phyloP scores from a whole-genome alignment of 1,139 yeast species.

The Yamadazyma diospyri region DNA sequence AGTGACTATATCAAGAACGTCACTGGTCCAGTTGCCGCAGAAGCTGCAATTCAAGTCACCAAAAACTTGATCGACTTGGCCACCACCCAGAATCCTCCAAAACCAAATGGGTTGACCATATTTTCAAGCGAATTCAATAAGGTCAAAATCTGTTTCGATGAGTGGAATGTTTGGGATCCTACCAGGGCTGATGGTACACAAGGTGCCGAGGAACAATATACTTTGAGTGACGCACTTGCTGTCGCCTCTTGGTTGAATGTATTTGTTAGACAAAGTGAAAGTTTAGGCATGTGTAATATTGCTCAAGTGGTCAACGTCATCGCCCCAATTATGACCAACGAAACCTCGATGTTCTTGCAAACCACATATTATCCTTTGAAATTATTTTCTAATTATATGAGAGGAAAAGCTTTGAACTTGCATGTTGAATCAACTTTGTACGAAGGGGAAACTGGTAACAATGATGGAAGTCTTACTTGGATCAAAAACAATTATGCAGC shows the following conservation, averaged over 20 bases:
- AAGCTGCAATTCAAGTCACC: slow-evolving; percentile 24
- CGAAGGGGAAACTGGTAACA: slow-evolving; percentile 21
- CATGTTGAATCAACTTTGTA: slow-evolving; percentile 24
- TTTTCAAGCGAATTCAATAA: slow-evolving; percentile 10
- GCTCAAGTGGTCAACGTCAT: slow-evolving; percentile 32
- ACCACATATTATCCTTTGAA: slow-evolving; percentile 25
- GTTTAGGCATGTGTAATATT: slow-evolving; percentile 29
- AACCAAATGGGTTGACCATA: slow-evolving; percentile 11
- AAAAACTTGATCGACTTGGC: slow-evolving; percentile 26
- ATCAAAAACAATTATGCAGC: slow-evolving; percentile 21
- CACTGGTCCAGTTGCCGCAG: slow-evolving; percentile 27
- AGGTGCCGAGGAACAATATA: slow-evolving; percentile 30
- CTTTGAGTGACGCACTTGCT: slow-evolving; percentile 27
- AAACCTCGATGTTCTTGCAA: slow-evolving; percentile 21
- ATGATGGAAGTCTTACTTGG: slow-evolving; percentile 19
- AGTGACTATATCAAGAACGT: slow-evolving; percentile 24
- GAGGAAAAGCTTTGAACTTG: slow-evolving; percentile 24
- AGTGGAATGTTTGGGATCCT: slow-evolving; percentile 38
- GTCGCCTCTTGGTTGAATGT: slow-evolving; percentile 31
- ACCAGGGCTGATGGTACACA: slow-evolving; percentile 23
- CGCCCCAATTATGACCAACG: slow-evolving; percentile 30
- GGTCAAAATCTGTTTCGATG: slow-evolving; percentile 29
- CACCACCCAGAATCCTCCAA: slow-evolving; percentile 15
- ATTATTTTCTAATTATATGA: slow-evolving; percentile 26
- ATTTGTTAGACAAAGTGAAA: slow-evolving; percentile 25